phyloP scores from a whole-genome alignment of 331 rosid species.

The Quercus lobata region DNA sequence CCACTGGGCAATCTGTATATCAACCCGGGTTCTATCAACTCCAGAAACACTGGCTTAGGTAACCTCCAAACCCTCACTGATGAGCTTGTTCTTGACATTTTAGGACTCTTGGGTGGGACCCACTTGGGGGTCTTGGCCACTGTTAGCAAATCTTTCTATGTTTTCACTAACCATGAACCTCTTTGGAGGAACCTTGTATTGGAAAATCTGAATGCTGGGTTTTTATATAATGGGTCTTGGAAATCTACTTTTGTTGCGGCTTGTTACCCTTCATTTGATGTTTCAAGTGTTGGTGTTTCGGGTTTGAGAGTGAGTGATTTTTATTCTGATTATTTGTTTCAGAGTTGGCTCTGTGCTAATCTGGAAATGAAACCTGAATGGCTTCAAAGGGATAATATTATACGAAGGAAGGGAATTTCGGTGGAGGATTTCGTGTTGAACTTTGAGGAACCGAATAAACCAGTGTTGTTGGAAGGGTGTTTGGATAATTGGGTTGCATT shows the following conservation, averaged over 20 bases:
- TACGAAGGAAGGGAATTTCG: constrained; percentile 66
- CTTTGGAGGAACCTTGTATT: constrained; percentile 82
- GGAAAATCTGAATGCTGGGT: constrained; percentile 56
- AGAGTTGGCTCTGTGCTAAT: constrained; percentile 97
- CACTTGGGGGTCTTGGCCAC: constrained; percentile 58
- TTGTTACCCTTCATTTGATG: constrained; percentile 47
- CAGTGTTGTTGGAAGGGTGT: constrained; percentile 84
- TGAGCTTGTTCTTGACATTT: constrained; percentile 84
- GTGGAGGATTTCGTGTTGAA: constrained; percentile 65
- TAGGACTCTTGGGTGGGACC: constrained; percentile 51
- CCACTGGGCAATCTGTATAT: constrained; percentile 85
- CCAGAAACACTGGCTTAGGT: constrained; percentile 86
- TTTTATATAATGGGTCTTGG: constrained; percentile 59
- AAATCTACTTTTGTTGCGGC: constrained; percentile 61
- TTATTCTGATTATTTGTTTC: constrained; percentile 86
- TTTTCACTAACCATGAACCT: constrained; percentile 74
- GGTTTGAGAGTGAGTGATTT: constrained; percentile 75
- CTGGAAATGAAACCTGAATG: constrained; percentile 91
- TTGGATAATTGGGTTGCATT: constrained; percentile 78
- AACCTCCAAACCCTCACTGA: constrained; percentile 65
- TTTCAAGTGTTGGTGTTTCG: background rate
- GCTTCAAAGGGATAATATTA: constrained; percentile 77
- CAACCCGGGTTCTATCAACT: constrained; percentile 51
- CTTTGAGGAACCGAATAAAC: constrained; percentile 78
- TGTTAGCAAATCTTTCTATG: constrained; percentile 72